Percentiles rank a stretch among this genome's conserved stretches.
phyloP scores from a whole-genome alignment of 2,329 filamentous ascomycete genomes.

The Hirsutella rhossiliensis region DNA sequence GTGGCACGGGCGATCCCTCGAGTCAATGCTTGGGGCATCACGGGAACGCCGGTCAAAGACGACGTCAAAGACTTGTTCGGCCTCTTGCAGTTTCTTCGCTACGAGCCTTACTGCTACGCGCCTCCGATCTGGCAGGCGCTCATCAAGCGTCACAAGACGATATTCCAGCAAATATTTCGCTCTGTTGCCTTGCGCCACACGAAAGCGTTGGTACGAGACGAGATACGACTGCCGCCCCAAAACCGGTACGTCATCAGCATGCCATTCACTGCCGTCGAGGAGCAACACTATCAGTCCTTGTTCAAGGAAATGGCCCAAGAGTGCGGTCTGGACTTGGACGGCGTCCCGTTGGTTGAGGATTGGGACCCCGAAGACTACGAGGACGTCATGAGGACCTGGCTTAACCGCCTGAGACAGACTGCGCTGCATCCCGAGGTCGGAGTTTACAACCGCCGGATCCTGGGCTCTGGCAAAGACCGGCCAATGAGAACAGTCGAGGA shows the following conservation, averaged over 20 bases:
- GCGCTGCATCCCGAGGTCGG: constrained; percentile 80
- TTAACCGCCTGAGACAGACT: constrained; percentile 67
- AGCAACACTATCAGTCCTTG: constrained; percentile 72
- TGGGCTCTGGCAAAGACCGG: constrained; percentile 49
- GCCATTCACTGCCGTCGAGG: constrained; percentile 81
- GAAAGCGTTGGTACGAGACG: constrained; percentile 67
- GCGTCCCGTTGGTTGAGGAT: constrained; percentile 44
- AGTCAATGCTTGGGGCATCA: constrained; percentile 82
- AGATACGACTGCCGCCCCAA: constrained; percentile 70
- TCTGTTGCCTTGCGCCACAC: constrained; percentile 71
- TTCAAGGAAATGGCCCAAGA: constrained; percentile 64
- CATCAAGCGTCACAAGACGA: constrained; percentile 42
- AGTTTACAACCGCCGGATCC: constrained; percentile 47
- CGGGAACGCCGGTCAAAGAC: constrained; percentile 75
- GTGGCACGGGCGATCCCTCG: constrained; percentile 73
- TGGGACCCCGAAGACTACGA: constrained; percentile 56
- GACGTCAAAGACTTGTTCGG: constrained; percentile 68
- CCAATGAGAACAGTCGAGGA: constrained; percentile 74
- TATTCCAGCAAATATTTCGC: constrained; percentile 59
- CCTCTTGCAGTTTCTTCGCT: constrained; percentile 67
- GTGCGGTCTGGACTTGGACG: constrained; percentile 52
- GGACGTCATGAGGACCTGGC: constrained; percentile 67
- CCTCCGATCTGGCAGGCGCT: constrained; percentile 57
- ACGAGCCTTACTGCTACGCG: constrained; percentile 60
- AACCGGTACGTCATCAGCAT: constrained; percentile 79